Evolutionary conservation across 1,139 yeast genomes (phyloP).

Genomic region (Candida sanyaensis): DNA sequence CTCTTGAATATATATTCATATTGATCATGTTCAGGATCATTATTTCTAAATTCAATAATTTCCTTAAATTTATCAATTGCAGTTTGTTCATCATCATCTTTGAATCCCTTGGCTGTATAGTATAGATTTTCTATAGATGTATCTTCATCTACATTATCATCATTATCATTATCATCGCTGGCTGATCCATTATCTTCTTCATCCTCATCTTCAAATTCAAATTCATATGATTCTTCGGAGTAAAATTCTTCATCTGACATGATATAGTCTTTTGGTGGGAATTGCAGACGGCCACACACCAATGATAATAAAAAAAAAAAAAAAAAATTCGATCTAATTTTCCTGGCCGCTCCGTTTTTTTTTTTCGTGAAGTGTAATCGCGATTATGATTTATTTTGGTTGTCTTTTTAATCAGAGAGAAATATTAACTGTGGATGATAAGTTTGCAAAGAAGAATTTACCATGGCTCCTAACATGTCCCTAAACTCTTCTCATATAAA

Average conservation of each 20-base stretch:
- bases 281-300: too few relatives aligned
- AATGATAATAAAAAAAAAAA: too few relatives aligned
- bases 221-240: conserved; percentile 66
- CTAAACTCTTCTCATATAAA: too few relatives aligned
- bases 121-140: conserved; percentile 55
- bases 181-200: conserved; percentile 20
- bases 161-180: conserved; percentile 1
- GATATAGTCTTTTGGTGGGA: too few relatives aligned
- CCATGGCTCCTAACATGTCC: too few relatives aligned
- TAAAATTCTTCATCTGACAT: conserved; percentile 63
- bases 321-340: too few relatives aligned
- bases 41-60: conserved; percentile 35
- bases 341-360: too few relatives aligned
- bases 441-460: too few relatives aligned
- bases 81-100: conserved; percentile 56
- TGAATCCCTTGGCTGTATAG: conserved; percentile 61
- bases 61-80: conserved; percentile 48
- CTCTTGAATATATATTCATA: conserved; percentile 58
- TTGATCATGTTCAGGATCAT: conserved; percentile 17
- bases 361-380: too few relatives aligned
- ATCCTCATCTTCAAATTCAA: conserved; percentile 63
- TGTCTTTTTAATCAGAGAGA: too few relatives aligned
- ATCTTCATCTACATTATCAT: conserved; percentile 7
- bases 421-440: too few relatives aligned
- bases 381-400: too few relatives aligned